Evolutionary conservation across 108 stramenopile genomes (phyloP).

Genomic region (Cyclotella atomus): DNA sequence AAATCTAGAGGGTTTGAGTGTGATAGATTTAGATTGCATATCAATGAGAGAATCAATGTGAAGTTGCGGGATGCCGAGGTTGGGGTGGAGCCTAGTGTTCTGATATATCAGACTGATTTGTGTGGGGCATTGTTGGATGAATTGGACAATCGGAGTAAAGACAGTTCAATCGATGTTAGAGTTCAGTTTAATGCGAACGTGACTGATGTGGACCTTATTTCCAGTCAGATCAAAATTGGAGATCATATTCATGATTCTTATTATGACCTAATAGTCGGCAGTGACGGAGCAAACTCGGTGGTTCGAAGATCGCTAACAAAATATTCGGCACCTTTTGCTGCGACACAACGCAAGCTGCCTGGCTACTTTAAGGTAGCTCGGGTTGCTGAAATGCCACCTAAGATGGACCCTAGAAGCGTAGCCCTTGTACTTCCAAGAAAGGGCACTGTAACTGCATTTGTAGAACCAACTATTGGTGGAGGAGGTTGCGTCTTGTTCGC

Average conservation of each 20-base stretch:
- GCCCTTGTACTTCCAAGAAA: conserved; percentile 63
- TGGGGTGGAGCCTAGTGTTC: conserved; percentile 60
- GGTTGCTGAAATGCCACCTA: conserved; percentile 42
- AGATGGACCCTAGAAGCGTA: conserved; percentile 65
- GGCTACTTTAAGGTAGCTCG: conserved; percentile 75
- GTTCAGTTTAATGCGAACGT: conserved; percentile 46
- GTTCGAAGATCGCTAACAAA: conserved; percentile 51
- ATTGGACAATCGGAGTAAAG: conserved; percentile 44
- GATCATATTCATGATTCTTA: conserved; percentile 2
- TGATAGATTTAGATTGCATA: conserved; percentile 70
- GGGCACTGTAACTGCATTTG: conserved; percentile 58
- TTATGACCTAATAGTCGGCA: conserved; percentile 75
- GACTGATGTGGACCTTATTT: conserved; percentile 24
- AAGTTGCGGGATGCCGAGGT: conserved; percentile 50
- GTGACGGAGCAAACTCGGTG: conserved; percentile 77
- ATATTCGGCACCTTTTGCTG: conserved; percentile 37
- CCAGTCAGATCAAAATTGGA: conserved; percentile 7
- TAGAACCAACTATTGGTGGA: conserved; percentile 63
- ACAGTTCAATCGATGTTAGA: background rate
- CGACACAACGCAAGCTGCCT: conserved; percentile 41
- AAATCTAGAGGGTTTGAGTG: conserved; percentile 59
- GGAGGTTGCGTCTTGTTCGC: conserved; percentile 78
- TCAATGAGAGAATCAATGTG: conserved; percentile 36
- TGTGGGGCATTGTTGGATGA: conserved; percentile 68
- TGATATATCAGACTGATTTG: conserved; percentile 81